Evolutionary conservation across 345 rosid genomes (phyloP), one percentile per base, ranked within the genome.

Genomic region (Euphorbia lathyris): DNA sequence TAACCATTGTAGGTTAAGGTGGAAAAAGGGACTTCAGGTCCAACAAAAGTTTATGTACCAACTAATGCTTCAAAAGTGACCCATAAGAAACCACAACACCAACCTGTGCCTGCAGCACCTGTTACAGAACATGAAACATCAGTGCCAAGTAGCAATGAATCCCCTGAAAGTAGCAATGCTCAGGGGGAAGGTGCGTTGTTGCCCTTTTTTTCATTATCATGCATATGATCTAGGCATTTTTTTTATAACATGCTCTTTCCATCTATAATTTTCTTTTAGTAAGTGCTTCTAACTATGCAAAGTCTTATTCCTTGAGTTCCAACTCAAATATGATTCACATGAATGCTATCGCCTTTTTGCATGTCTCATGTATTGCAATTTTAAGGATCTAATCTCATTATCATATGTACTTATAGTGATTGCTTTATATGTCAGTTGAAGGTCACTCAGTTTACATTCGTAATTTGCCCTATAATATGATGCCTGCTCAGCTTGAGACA

Each of bases 391-490:
- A 25, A 27, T 56, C 51, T 45, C 51, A 45, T 45, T 13, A 45
- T 55, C n/a, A 63, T 10, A 16, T 56, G 23, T n/a, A 32, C 62
- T 30, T 75, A 14, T 48, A 32, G 34, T 40, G 11, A 52, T 63
- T 61, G n/a, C 10, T 36, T 58, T 47, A 40, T n/a, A 29, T 55
- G 66, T 0, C 79, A 66, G 79, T 42, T 58, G 71, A 73, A 60
- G 79, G 79, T 32, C 72, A 76, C 72, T 76, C 79, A 52, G 60
- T 76, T 65, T 76, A 76, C 22, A 38, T 76, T 3, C 67, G 75
- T 22, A 76, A 76, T 55, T 53, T 76, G 72, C 79, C 79, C 47
- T 43, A 45, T 42, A 52, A 66, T 29, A n/a, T 66, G 51, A 59
- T 53, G 0, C 63, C 63, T 38, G 22, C 61, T 71, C 72, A 71